phyloP scores from a whole-genome alignment of 2,329 filamentous ascomycete species.

The Hirsutella minnesotensis region DNA sequence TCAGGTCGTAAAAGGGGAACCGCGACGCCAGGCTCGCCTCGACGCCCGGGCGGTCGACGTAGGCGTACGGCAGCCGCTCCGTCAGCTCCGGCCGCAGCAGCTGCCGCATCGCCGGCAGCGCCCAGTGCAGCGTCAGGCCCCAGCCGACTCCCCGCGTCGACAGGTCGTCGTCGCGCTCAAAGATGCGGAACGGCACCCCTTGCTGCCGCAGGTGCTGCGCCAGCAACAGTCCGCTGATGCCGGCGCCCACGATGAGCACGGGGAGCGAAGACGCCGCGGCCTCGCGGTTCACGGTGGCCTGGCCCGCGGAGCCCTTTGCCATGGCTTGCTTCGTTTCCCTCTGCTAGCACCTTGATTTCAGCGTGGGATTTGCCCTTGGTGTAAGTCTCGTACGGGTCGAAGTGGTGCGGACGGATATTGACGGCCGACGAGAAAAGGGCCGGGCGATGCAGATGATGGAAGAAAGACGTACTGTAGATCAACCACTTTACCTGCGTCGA shows the following conservation, averaged over 20 bases:
- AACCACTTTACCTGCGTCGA: no score
- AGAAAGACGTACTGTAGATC: no score
- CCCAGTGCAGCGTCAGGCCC: conserved; percentile 55
- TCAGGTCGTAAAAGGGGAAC: conserved; percentile 46
- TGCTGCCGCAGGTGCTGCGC: conserved; percentile 20
- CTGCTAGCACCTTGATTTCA: no score
- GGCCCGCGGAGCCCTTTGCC: no score
- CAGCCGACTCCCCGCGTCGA: conserved; percentile 40
- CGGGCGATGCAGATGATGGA: no score
- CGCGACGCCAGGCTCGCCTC: conserved; percentile 31
- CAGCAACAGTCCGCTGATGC: conserved; percentile 24
- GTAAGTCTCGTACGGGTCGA: no score
- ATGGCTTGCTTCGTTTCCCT: no score
- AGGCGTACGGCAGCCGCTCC: conserved; percentile 32
- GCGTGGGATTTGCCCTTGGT: no score
- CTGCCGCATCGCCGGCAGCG: conserved; percentile 35
- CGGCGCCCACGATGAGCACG: conserved; percentile 24
- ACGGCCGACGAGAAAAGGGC: no score
- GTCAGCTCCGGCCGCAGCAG: conserved; percentile 37
- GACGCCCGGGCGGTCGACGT: conserved; percentile 41
- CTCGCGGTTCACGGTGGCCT: no score
- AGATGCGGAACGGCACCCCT: conserved; percentile 32
- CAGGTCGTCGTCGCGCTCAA: conserved; percentile 38
- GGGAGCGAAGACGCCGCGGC: conserved; percentile 5
- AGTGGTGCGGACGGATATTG: no score